Evolutionary conservation across 139 green algal genomes (phyloP).

Genomic region (Limnomonas spitsbergensis): DNA sequence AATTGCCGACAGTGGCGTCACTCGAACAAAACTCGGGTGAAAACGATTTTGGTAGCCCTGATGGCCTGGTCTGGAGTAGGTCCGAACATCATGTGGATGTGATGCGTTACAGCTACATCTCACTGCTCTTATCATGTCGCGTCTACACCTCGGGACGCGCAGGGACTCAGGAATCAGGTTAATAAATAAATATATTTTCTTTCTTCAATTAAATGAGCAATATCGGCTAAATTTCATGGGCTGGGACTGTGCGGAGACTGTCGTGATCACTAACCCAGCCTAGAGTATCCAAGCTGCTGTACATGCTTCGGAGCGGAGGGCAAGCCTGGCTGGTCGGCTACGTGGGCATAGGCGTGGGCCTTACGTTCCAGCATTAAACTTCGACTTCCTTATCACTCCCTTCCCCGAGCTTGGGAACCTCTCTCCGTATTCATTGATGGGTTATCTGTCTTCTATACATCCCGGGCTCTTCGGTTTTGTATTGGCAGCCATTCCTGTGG

Average conservation of each 20-base stretch:
- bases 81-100: too few relatives aligned
- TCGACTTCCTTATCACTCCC: background rate
- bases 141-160: too few relatives aligned
- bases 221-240: too few relatives aligned
- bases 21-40: background rate
- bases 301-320: background rate
- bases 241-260: too few relatives aligned
- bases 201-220: too few relatives aligned
- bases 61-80: too few relatives aligned
- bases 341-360: background rate
- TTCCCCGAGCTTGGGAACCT: too few relatives aligned
- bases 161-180: too few relatives aligned
- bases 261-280: too few relatives aligned
- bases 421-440: background rate
- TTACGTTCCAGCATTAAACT: background rate
- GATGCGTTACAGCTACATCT: too few relatives aligned
- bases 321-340: background rate
- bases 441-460: background rate
- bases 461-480: background rate
- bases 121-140: too few relatives aligned
- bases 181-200: too few relatives aligned
- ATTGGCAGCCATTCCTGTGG: conserved; percentile 9
- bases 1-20: background rate
- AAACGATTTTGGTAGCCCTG: background rate
- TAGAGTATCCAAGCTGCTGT: background rate